Evolutionary conservation across 129 eudicot species (phyloP).

Genomic region (Chrysanthemum lavandulifolium): DNA sequence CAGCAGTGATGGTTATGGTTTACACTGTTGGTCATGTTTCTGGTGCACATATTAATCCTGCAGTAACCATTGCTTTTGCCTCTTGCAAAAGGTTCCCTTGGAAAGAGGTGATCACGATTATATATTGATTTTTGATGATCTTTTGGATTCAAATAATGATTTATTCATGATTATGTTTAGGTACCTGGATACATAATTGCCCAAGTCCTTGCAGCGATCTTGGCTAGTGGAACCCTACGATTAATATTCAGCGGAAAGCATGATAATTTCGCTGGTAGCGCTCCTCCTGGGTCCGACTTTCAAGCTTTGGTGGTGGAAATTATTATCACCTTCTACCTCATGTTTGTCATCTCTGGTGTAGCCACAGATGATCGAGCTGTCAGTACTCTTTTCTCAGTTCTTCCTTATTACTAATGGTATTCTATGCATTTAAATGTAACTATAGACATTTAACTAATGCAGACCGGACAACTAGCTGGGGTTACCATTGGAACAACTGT

Average conservation of each 20-base stretch:
- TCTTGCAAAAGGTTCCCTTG: conserved; percentile 78
- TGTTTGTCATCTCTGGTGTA: conserved; percentile 77
- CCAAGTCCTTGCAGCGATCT: conserved; percentile 66
- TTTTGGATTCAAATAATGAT: neutral
- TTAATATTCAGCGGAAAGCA: conserved; percentile 62
- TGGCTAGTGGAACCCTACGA: conserved; percentile 77
- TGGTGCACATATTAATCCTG: conserved; percentile 92
- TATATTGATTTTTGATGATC: neutral
- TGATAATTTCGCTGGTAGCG: conserved; percentile 67
- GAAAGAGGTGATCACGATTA: conserved; percentile 53
- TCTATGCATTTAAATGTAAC: conserved; percentile 2
- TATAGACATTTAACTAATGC: neutral
- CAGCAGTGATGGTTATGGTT: conserved; percentile 85
- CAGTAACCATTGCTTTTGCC: conserved; percentile 89
- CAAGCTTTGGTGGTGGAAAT: conserved; percentile 70
- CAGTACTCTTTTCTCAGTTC: conserved; percentile 15
- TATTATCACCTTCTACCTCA: conserved; percentile 78
- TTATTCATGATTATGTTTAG: conserved; percentile 25
- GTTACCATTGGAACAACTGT: conserved; percentile 74
- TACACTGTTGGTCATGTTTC: conserved; percentile 86
- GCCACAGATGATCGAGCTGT: conserved; percentile 86
- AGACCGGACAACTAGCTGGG: conserved; percentile 92
- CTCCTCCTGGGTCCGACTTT: conserved; percentile 49
- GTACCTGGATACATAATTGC: conserved; percentile 65
- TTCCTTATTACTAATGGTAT: neutral